Evolutionary conservation across 2,329 filamentous ascomycete genomes (phyloP), one percentile per base, ranked within the genome.

Genomic region (Beauveria rudraprayagi): DNA sequence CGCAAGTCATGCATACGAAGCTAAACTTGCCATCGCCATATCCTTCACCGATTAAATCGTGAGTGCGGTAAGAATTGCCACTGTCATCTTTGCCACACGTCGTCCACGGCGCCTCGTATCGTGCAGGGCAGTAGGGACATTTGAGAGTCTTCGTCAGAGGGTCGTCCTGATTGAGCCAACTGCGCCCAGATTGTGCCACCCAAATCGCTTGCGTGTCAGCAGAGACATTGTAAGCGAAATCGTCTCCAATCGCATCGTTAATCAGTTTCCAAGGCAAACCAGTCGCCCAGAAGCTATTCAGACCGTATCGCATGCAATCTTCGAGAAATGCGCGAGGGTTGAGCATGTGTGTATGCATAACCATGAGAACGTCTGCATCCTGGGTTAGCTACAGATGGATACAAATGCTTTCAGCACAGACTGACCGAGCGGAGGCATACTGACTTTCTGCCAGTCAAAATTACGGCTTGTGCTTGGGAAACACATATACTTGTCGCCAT

Each of bases 301-400:
- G 66, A 0, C 83, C 83, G 30, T 77, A 73, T 8, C 88, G 80
- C 60, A 91, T 75, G 67, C 85, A 86, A 69, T 93, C 90, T 67
- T 92, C 88, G 4, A 91, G 80, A 68, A 86, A 92, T n/a, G 76
- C 77, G 46, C 87, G 78, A 0, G 90, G 90, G 66, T 92, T 92
- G 3, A 93, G 81, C 83, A 90, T 87, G 68, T 90, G 89, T 0
- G 88, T 77, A 71, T 93, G 90, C 86, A 87, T 90, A 0, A 92
- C 85, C 87, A 92, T 89, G 22, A 92, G 72, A 0, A 92, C 83
- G 72, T 92, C 89, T 79, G 53, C 41, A 28, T 66, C 40, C 46
- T 63, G 34, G 19, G 37, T 56, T 34, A 43, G 34, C 26, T 3
- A 3, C 5, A 17, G 11, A 24, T 24, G 43, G 30, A 28, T 14